These are phyloP conservation scores for Akanthomyces uredinophilus DNA, from an alignment of 2,329 filamentous ascomycete genomes.

Conservation along the genomic window DNA sequence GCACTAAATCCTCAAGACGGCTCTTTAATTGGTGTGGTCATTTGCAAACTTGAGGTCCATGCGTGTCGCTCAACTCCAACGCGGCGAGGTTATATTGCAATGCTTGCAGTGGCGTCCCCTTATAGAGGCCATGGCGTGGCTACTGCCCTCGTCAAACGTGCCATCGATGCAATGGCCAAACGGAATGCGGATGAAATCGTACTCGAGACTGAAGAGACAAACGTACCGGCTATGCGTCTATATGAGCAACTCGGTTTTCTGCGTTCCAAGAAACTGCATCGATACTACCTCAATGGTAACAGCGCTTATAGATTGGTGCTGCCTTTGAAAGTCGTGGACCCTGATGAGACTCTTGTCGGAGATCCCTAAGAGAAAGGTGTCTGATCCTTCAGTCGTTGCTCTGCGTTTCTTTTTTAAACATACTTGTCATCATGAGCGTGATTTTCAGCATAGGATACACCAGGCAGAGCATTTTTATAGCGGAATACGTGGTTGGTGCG, in stretches of 20 bases:
- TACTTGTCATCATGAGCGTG: background rate
- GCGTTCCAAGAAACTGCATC: slow-evolving; percentile 83
- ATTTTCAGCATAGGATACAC: background rate
- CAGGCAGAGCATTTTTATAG: background rate
- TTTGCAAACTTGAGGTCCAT: slow-evolving; percentile 92
- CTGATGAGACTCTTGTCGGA: slow-evolving; percentile 33
- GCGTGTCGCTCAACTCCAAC: slow-evolving; percentile 69
- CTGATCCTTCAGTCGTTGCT: background rate
- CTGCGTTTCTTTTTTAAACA: background rate
- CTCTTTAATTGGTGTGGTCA: slow-evolving; percentile 78
- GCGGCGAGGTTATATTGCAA: slow-evolving; percentile 91
- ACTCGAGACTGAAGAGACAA: slow-evolving; percentile 92
- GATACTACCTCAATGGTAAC: slow-evolving; percentile 95
- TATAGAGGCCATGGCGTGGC: slow-evolving; percentile 83
- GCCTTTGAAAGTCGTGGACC: slow-evolving; percentile 58
- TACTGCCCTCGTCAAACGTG: slow-evolving; percentile 79
- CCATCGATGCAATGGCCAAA: slow-evolving; percentile 84
- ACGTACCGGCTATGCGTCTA: slow-evolving; percentile 80
- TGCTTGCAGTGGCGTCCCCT: slow-evolving; percentile 83
- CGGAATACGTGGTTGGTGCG: slow-evolving; percentile 1
- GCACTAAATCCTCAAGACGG: slow-evolving; percentile 55
- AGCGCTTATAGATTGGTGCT: slow-evolving; percentile 87
- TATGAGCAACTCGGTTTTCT: slow-evolving; percentile 93
- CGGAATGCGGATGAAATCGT: slow-evolving; percentile 88
- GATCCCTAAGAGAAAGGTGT: slow-evolving; percentile 27